Conservation (phyloP, 306 rosid genomes). For the Psophocarpus tetragonolobus region DNA sequence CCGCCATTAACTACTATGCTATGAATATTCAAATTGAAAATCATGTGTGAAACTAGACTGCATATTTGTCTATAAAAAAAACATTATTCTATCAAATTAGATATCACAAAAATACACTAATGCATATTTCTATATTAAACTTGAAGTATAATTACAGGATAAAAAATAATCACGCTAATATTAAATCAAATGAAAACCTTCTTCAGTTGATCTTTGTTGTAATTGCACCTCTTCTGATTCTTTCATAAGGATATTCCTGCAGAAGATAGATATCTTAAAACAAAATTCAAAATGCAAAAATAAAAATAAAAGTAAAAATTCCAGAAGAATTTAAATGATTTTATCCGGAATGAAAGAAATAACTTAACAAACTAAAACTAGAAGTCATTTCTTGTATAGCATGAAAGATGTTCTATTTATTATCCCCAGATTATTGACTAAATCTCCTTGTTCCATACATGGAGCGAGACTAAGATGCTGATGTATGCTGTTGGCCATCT, state of each 20-base stretch:
- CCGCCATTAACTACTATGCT: too few relatives aligned
- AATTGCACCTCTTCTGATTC: conserved; percentile 62
- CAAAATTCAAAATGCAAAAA: conserved; percentile 1
- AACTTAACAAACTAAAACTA: conserved; percentile 14
- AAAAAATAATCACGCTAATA: conserved; percentile 14
- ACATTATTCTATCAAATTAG: background rate
- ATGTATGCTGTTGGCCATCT: too few relatives aligned
- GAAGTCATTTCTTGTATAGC: background rate
- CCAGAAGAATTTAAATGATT: background rate
- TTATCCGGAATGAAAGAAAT: conserved; percentile 13
- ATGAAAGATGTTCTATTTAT: background rate
- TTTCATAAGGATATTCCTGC: conserved; percentile 68
- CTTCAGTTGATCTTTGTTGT: conserved; percentile 52
- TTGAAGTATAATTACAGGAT: conserved; percentile 15
- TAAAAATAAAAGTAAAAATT: background rate
- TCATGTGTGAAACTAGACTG: too few relatives aligned
- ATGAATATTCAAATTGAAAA: conserved; percentile 19
- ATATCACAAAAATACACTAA: background rate
- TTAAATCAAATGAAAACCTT: conserved; percentile 55
- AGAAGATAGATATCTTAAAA: conserved; percentile 21
- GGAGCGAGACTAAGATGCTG: too few relatives aligned
- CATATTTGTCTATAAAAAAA: too few relatives aligned
- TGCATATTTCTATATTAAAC: background rate
- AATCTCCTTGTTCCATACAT: too few relatives aligned
- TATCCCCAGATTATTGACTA: too few relatives aligned